phyloP scores from a whole-genome alignment of 2,329 filamentous ascomycete genomes.

The Penicillium aurantiogriseum region DNA sequence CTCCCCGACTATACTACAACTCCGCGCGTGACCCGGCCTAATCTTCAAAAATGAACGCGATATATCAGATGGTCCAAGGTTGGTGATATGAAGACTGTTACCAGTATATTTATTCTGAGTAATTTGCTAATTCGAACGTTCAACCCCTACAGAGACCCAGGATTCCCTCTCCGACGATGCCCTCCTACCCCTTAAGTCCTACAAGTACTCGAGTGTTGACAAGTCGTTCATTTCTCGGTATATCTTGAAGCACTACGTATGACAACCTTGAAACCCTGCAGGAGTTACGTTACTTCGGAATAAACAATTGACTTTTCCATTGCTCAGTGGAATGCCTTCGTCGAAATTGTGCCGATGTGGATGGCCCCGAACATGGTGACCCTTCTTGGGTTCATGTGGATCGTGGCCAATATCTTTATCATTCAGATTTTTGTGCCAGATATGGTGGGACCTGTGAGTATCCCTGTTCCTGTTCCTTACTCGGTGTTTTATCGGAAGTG shows the following conservation, averaged over 20 bases:
- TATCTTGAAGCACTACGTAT: conserved; percentile 91
- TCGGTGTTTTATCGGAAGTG: not conserved
- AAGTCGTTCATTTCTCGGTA: conserved; percentile 92
- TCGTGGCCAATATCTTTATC: conserved; percentile 75
- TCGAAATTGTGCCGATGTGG: conserved; percentile 90
- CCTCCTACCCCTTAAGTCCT: conserved; percentile 84
- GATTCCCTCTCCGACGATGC: conserved; percentile 81
- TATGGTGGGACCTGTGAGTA: conserved; percentile 77
- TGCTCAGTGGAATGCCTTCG: conserved; percentile 89
- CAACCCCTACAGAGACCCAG: conserved; percentile 35
- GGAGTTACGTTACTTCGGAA: not conserved
- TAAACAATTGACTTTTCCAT: not conserved
- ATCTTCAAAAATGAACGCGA: conserved; percentile 29
- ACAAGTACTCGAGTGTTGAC: conserved; percentile 97
- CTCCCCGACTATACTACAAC: conserved; percentile 6
- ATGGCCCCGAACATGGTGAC: conserved; percentile 98
- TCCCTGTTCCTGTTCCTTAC: not conserved
- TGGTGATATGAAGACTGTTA: conserved; percentile 13
- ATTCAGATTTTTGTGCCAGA: conserved; percentile 83
- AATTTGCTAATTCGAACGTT: not conserved
- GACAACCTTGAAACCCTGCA: conserved; percentile 28
- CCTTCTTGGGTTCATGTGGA: conserved; percentile 89
- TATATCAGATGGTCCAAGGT: conserved; percentile 40
- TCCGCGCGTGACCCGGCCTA: conserved; percentile 17
- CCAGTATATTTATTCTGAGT: not conserved